Base-by-base conservation (phyloP, 129 eudicot genomes). In the Helianthus tuberosus region DNA sequence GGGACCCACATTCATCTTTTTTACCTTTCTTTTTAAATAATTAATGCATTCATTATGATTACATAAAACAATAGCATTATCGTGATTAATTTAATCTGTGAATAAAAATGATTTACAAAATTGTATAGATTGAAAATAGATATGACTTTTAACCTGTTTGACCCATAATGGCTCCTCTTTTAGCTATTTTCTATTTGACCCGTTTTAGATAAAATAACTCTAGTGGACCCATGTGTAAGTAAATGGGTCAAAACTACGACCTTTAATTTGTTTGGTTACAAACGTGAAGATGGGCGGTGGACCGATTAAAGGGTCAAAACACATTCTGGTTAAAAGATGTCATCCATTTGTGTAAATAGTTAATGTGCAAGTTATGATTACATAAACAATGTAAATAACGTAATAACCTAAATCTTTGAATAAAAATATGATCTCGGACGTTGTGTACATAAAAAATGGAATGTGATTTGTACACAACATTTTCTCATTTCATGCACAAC, bases 61-160 rank as follows among this genome's bases (percentile, higher is more conserved):
- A 14, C 25, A 49, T 50, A 62, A 62, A 36, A 62, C 2, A 36
- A n/a, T 13, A 62, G 46, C 12, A n/a, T 14, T 35, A 36, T 23
- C 23, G 7, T 35, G 38, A 58, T 23, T 5, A 62, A 13, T 20
- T 39, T 17, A 23, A 41, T 54, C 76, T 38, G 43, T 11, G 39
- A 36, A 71, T 36, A 38, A 15, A 53, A 53, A 53, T 5, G 5
- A 11, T 71, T 71, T 71, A 70, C 41, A 54, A 55, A 44, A 20
- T 58, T 57, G 38, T 72, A 23, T 58, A 10, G 38, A 14, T 58
- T 59, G 8, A 8, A 29, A 58, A 41, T 44, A 23, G 9, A 72
- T 7, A 14, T 20, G 23, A 69, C 32, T 51, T 35, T 62, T 10
- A 35, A 54, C 76, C 35, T 17, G 69, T 16, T 41, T 41, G 48